Conservation (phyloP, 495 filamentous ascomycete species). For the Hypomontagnella submonticulosa region DNA sequence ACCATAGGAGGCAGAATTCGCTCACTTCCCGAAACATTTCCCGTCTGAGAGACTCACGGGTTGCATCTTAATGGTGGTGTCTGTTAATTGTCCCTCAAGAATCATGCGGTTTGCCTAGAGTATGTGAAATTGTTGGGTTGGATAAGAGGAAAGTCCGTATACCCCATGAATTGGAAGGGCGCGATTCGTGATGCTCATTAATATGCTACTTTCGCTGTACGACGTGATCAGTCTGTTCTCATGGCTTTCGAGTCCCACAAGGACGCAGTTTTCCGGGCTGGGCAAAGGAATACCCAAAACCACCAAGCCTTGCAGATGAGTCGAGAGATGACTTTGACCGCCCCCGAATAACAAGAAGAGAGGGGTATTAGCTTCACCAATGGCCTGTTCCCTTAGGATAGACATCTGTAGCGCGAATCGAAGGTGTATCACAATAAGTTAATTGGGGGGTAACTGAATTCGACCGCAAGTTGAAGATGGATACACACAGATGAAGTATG, state of each 20-base stretch:
- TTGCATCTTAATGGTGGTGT: not conserved
- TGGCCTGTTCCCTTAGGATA: not conserved
- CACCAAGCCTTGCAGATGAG: constrained; percentile 1
- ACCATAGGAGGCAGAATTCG: not conserved
- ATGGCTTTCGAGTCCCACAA: constrained; percentile 14
- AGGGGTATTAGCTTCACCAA: not conserved
- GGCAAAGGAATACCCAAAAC: constrained; percentile 10
- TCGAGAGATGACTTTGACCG: too few species aligned
- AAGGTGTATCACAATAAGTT: too few species aligned
- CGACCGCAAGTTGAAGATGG: too few species aligned
- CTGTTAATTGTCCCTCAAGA: not conserved
- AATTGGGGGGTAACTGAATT: too few species aligned
- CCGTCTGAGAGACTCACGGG: constrained; percentile 3
- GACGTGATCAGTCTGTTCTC: constrained; percentile 32
- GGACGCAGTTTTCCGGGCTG: constrained; percentile 8
- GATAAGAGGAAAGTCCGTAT: not conserved
- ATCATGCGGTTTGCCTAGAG: constrained; percentile 16
- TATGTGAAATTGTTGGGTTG: constrained; percentile 8
- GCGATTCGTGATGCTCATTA: constrained; percentile 21
- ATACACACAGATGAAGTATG: not conserved
- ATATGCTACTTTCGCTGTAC: constrained; percentile 22
- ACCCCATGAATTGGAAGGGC: not conserved
- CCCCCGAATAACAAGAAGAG: not conserved
- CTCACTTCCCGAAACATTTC: not conserved
- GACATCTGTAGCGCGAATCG: too few species aligned